Percentiles rank a stretch among this genome's conserved stretches.
phyloP scores from a whole-genome alignment of 2,329 filamentous ascomycete species.

The Phialemonium atrogriseum region DNA sequence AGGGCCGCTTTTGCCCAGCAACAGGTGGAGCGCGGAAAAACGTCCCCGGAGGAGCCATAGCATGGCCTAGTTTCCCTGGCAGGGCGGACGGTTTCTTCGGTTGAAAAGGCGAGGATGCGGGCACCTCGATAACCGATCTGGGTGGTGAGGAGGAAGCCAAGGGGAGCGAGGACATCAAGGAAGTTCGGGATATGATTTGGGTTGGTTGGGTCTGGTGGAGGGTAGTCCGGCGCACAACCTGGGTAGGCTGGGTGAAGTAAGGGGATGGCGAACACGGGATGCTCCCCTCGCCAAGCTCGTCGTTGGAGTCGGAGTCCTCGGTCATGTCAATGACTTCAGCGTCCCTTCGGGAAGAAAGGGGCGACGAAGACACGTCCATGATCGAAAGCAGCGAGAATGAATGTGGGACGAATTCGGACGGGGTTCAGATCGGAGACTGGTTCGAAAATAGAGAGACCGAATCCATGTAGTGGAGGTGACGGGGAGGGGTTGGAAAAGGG shows the following conservation, averaged over 20 bases:
- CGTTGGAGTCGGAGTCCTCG: conserved; percentile 15
- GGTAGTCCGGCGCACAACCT: conserved; percentile 20
- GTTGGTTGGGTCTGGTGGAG: conserved; percentile 32
- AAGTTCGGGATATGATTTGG: conserved; percentile 21
- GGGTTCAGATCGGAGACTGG: too few species aligned
- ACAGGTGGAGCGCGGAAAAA: conserved; percentile 48
- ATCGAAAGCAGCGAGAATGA: too few species aligned
- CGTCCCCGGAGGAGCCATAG: conserved; percentile 72
- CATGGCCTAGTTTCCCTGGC: conserved; percentile 40
- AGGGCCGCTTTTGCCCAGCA: conserved; percentile 26
- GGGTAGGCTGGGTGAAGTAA: conserved; percentile 37
- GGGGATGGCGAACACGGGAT: conserved; percentile 29
- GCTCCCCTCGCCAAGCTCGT: conserved; percentile 36
- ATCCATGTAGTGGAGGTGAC: too few species aligned
- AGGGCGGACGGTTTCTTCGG: conserved; percentile 7
- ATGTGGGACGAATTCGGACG: too few species aligned
- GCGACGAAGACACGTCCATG: too few species aligned
- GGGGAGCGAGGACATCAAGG: conserved; percentile 19
- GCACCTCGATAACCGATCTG: conserved; percentile 63
- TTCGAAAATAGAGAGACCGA: too few species aligned
- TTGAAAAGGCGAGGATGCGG: conserved; percentile 69
- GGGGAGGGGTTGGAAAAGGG: too few species aligned
- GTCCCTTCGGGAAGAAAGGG: too few species aligned
- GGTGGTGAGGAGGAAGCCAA: conserved; percentile 33
- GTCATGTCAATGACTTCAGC: too few species aligned